Base-by-base conservation (phyloP, 495 filamentous ascomycete species). In the Amphirosellinia nigrospora region DNA sequence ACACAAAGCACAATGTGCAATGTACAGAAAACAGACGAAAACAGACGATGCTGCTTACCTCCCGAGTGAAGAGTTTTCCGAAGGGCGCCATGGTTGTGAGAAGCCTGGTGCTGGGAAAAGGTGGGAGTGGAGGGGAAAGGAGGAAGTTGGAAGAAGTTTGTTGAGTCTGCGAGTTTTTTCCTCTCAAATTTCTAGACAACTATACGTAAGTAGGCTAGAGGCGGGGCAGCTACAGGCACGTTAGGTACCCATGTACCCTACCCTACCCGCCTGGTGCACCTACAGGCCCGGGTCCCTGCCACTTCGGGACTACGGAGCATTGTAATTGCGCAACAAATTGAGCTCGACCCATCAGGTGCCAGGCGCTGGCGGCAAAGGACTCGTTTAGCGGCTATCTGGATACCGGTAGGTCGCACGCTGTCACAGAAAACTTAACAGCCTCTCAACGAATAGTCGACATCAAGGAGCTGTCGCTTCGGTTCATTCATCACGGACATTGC, bases 61-160 rank as follows among this genome's bases (percentile, higher is more conserved):
- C 78, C 80, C 88, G 89, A 80, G 89, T 91, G 87, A 96, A 98
- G 77, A 99, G 87, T 88, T 97, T 98, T 86, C 96, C 96, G 88
- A 98, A 98, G 72, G 90, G 83, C 92, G 95, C 96, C 81, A 85
- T 92, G 83, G 71, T 75, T 78, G 73, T 68, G 73, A 58, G 59
- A 73, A 73, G 76, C 77, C 70, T 78, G 76, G 71, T 78, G 73
- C 71, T 77, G 71, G 75, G 70, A 67, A 74, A 75, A 67, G 65
- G 69, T 70, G 77, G 74, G 75, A 78, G 79, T 77, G 77, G 76
- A 73, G 72, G 75, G 73, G 73, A 73, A 68, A 72, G 72, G 75
- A 38, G 21, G 16, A 52, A 38, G 3, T 13, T 66, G 71, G 77
- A 59, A 72, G 71, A 62, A 36, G n/a, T 46, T 66, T 75, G 65